Conservation (phyloP, 352 stramenopile species). For the Phytophthora europaea region DNA sequence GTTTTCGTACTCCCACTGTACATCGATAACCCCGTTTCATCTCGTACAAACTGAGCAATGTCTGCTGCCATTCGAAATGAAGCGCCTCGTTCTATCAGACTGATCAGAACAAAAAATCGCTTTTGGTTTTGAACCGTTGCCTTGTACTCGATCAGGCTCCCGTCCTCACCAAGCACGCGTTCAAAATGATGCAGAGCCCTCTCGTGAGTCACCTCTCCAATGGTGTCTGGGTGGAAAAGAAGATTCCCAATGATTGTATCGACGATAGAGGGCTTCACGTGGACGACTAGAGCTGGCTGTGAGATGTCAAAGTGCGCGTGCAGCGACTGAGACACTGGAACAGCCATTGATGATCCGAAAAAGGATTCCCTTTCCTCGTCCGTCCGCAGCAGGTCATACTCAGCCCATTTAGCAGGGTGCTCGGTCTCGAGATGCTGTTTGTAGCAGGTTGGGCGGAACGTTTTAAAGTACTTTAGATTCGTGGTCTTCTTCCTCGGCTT, state of each 20-base stretch:
- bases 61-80: slow-evolving; percentile 8
- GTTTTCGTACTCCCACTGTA: not conserved
- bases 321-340: not conserved
- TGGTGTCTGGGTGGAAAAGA: slow-evolving; percentile 1
- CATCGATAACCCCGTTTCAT: slow-evolving; percentile 4
- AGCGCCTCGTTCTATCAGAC: not conserved
- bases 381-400: not conserved
- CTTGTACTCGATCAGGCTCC: not conserved
- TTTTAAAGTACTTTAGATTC: not conserved
- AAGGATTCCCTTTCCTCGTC: not conserved
- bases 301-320: not conserved
- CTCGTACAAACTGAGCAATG: not conserved
- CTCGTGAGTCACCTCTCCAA: slow-evolving; percentile 4
- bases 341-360: not conserved
- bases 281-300: not conserved
- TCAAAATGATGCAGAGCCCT: not conserved
- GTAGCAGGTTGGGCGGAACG: slow-evolving; percentile 5
- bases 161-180: not conserved
- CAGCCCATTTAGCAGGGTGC: not conserved
- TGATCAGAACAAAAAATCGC: not conserved
- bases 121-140: not conserved
- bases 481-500: too few species aligned
- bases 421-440: not conserved
- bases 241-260: slow-evolving; percentile 2
- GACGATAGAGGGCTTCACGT: not conserved